Conservation (phyloP, 1,284 basidiomycete species). For the Apiotrichum sp. region DNA sequence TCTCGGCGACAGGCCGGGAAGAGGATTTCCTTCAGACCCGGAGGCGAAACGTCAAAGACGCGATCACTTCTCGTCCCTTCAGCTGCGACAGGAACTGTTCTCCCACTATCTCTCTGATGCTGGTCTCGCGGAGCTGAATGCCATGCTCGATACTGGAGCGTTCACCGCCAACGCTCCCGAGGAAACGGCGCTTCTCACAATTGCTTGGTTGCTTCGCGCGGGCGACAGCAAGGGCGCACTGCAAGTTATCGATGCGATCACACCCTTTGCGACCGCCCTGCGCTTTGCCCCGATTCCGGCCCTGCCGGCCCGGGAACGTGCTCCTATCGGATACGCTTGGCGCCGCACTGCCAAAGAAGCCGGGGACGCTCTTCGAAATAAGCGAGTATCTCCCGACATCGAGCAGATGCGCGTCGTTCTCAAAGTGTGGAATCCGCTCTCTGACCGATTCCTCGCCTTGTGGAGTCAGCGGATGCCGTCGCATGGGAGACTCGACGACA, state of each 20-base stretch:
- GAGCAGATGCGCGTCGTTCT: constrained; percentile 1
- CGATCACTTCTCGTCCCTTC: too few relatives aligned
- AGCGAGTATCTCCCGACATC: not conserved
- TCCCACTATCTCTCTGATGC: constrained; percentile 5
- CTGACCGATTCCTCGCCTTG: constrained; percentile 2
- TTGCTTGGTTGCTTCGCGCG: constrained; percentile 4
- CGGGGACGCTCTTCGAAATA: not conserved
- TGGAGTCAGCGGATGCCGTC: constrained; percentile 1
- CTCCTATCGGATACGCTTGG: not conserved
- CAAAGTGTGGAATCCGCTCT: constrained; percentile 5
- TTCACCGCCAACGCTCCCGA: constrained; percentile 1
- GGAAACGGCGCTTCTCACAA: constrained; percentile 2
- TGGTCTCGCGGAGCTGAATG: not conserved
- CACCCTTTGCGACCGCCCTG: constrained; percentile 1
- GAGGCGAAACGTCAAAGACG: too few relatives aligned
- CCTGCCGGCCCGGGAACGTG: not conserved
- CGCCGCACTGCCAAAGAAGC: not conserved
- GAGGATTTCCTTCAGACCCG: too few relatives aligned
- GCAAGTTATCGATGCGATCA: constrained; percentile 1
- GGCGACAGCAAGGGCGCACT: not conserved
- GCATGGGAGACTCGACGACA: not conserved
- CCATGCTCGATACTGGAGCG: constrained; percentile 1
- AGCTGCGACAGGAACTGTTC: not conserved
- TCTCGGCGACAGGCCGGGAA: not conserved
- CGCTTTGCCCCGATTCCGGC: constrained; percentile 6